phyloP scores from a whole-genome alignment of 2,329 filamentous ascomycete species.

The Thielaviopsis ethacetica region DNA sequence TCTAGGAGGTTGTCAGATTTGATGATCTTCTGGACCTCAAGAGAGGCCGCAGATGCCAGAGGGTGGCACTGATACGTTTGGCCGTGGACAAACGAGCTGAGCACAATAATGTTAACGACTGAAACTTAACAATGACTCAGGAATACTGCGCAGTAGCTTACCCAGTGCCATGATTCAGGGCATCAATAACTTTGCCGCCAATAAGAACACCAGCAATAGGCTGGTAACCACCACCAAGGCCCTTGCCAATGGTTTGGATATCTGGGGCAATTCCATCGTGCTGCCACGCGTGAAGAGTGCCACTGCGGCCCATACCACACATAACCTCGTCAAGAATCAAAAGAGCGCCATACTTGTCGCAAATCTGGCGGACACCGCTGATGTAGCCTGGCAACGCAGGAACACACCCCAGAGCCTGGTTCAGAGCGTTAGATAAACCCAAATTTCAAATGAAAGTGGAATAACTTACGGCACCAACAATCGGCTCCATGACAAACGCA shows the following conservation, averaged over 20 bases:
- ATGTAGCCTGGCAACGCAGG: constrained; percentile 37
- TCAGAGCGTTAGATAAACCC: constrained; percentile 8
- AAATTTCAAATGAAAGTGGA: not conserved
- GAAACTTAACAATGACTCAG: not conserved
- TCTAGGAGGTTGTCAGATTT: constrained; percentile 19
- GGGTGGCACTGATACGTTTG: constrained; percentile 35
- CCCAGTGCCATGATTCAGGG: constrained; percentile 28
- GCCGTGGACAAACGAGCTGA: constrained; percentile 35
- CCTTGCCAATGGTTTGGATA: constrained; percentile 42
- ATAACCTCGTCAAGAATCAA: constrained; percentile 49
- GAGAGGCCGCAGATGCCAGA: constrained; percentile 23
- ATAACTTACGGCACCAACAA: constrained; percentile 23
- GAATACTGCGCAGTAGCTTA: not conserved
- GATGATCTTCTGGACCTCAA: constrained; percentile 24
- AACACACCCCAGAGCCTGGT: constrained; percentile 33
- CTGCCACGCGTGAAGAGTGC: constrained; percentile 47
- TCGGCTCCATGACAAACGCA: constrained; percentile 34
- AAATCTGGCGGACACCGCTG: constrained; percentile 33
- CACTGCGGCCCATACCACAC: constrained; percentile 48
- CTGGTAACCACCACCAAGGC: constrained; percentile 38
- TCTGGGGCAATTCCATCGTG: constrained; percentile 35
- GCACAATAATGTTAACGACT: not conserved
- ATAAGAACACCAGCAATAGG: constrained; percentile 39
- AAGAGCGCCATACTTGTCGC: constrained; percentile 36
- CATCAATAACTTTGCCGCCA: constrained; percentile 31